phyloP scores from a whole-genome alignment of 73 alveolate genomes.

The Paramecium sexaurelia region DNA sequence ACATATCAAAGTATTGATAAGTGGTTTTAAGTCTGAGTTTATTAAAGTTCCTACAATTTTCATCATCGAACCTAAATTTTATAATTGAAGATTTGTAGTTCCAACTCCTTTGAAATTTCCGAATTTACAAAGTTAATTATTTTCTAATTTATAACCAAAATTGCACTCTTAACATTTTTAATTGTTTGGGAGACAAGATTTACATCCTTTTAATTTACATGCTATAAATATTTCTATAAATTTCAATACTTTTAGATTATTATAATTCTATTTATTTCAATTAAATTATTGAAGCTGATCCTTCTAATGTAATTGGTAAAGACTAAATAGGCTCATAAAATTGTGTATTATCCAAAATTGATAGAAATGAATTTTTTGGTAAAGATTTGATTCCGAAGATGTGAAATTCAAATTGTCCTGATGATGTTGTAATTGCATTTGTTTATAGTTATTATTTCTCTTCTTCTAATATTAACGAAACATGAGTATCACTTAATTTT shows the following conservation, averaged over 20 bases:
- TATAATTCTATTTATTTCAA: background rate
- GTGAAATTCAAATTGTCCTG: conserved; percentile 4
- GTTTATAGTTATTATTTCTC: background rate
- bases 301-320: background rate
- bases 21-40: background rate
- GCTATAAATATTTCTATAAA: background rate
- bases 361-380: background rate
- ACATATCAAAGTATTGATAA: background rate
- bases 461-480: background rate
- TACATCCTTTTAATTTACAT: background rate
- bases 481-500: background rate
- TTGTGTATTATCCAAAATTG: background rate
- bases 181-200: background rate
- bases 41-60: conserved; percentile 1
- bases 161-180: background rate
- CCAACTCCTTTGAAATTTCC: conserved; percentile 10
- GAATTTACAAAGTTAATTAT: background rate
- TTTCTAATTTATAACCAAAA: conserved; percentile 23
- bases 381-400: background rate
- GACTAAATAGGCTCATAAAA: background rate
- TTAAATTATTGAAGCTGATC: background rate
- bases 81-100: background rate
- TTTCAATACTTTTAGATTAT: background rate
- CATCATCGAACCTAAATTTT: background rate
- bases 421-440: background rate